phyloP scores from a whole-genome alignment of 1,284 basidiomycete genomes.

The Ganoderma boninense region DNA sequence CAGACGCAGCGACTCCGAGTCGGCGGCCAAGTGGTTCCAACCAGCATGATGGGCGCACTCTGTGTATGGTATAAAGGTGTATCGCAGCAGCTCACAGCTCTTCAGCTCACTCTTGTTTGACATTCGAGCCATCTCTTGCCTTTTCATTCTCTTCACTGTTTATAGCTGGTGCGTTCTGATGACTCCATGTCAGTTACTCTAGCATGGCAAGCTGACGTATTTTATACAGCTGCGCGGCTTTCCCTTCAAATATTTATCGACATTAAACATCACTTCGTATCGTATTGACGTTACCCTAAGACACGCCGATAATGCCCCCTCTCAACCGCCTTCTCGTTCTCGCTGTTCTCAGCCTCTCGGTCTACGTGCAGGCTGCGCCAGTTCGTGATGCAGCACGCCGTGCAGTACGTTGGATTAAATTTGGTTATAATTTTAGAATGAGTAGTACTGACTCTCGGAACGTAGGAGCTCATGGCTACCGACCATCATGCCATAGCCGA shows the following conservation, averaged over 20 bases:
- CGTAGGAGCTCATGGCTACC: background rate
- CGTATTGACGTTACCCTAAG: background rate
- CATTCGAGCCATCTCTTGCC: background rate
- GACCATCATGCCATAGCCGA: background rate
- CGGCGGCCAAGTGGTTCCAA: background rate
- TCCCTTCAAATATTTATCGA: background rate
- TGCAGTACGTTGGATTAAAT: background rate
- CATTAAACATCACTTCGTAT: background rate
- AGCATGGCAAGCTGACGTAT: background rate
- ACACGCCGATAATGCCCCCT: background rate
- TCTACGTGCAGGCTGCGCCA: conserved; percentile 3
- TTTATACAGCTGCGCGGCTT: background rate
- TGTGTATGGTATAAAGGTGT: background rate
- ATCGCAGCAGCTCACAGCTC: background rate
- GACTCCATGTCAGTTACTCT: too few relatives aligned
- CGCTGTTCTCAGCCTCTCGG: background rate
- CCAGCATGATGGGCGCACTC: background rate
- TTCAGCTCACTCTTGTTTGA: background rate
- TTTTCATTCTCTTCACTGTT: background rate
- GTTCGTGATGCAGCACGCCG: background rate
- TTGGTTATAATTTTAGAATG: background rate
- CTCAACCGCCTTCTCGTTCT: background rate
- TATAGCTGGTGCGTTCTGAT: background rate
- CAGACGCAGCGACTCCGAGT: background rate
- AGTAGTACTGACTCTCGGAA: background rate